phyloP scores from a whole-genome alignment of 176 grass and related monocot genomes.

The Zizania latifolia region DNA sequence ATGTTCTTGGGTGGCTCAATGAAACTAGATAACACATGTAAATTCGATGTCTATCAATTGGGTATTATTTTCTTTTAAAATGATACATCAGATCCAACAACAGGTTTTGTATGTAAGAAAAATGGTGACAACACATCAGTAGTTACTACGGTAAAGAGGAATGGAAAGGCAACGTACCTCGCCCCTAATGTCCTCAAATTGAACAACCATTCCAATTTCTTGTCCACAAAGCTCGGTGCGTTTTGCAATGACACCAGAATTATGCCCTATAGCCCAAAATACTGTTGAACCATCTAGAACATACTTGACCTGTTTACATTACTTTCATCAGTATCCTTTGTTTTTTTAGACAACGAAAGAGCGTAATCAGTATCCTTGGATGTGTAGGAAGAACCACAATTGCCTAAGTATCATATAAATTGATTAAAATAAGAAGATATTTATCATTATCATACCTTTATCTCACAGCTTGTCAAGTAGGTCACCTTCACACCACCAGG shows the following conservation, averaged over 20 bases:
- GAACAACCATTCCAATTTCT: constrained; percentile 86
- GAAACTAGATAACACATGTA: constrained; percentile 5
- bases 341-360: too few species aligned
- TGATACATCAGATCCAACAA: neutral
- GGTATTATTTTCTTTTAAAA: neutral
- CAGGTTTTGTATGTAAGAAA: neutral
- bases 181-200: constrained; percentile 70
- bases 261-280: constrained; percentile 86
- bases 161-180: constrained; percentile 48
- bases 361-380: too few species aligned
- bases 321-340: constrained; percentile 11
- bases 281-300: constrained; percentile 78
- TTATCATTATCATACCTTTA: constrained; percentile 60
- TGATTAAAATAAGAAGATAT: constrained; percentile 15
- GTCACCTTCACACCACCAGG: constrained; percentile 66
- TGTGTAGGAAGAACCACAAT: constrained; percentile 28
- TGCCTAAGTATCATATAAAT: neutral
- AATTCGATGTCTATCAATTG: neutral
- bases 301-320: constrained; percentile 80
- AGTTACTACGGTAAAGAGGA: constrained; percentile 11
- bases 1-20: neutral
- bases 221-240: constrained; percentile 66
- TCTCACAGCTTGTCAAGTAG: constrained; percentile 78
- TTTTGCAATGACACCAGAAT: constrained; percentile 73
- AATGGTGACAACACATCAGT: neutral